phyloP scores from a whole-genome alignment of 2,329 filamentous ascomycete species.

The Malbranchea zuffiana region DNA sequence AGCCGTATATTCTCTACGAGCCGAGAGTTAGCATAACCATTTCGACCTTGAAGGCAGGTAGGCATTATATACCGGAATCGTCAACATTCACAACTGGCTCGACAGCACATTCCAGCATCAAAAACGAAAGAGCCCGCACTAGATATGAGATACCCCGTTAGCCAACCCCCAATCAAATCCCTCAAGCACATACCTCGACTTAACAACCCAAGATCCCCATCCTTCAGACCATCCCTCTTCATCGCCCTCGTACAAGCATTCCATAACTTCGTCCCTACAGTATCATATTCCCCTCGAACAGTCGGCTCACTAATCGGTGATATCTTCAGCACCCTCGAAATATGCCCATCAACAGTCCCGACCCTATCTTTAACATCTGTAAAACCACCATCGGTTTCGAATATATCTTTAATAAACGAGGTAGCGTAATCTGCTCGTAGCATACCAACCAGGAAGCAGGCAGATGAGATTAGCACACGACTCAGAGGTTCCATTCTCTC shows the following conservation, averaged over 20 bases:
- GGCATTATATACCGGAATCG: background rate
- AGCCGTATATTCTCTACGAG: slow-evolving; percentile 43
- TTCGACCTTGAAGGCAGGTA: background rate
- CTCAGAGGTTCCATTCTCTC: too few species aligned
- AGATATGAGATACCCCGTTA: slow-evolving; percentile 11
- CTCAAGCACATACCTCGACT: slow-evolving; percentile 16
- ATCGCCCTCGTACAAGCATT: slow-evolving; percentile 25
- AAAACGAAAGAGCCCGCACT: slow-evolving; percentile 51
- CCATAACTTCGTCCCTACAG: slow-evolving; percentile 28
- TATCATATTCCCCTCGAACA: slow-evolving; percentile 20
- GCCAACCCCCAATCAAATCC: background rate
- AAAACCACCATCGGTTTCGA: background rate
- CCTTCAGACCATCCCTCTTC: slow-evolving; percentile 8
- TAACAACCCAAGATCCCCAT: slow-evolving; percentile 10
- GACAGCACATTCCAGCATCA: slow-evolving; percentile 51
- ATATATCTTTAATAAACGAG: slow-evolving; percentile 1
- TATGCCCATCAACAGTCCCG: slow-evolving; percentile 14
- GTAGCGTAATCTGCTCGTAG: slow-evolving; percentile 10
- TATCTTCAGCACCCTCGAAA: slow-evolving; percentile 14
- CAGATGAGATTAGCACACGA: background rate
- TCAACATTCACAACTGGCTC: slow-evolving; percentile 6
- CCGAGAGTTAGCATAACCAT: background rate
- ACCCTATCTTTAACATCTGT: background rate
- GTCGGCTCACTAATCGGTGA: slow-evolving; percentile 5
- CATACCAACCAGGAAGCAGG: background rate